Base-by-base conservation (phyloP, 805 yeast genomes). In the Ogataea nakhonphanomensis region DNA sequence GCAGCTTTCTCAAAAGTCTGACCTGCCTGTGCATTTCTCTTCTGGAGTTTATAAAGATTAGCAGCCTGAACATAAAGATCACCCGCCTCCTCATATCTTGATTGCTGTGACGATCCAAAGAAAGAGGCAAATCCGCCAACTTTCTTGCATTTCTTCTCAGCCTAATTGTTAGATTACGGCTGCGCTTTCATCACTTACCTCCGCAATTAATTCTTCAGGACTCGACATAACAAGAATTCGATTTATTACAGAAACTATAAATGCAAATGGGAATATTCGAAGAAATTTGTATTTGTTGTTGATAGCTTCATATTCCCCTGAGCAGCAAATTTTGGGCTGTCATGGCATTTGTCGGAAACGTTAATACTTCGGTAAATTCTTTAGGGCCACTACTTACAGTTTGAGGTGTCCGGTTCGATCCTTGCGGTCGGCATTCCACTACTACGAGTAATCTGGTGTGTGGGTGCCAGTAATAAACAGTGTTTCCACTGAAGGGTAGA, bases 1-100 rank as follows among this genome's bases (percentile, higher is more conserved):
- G 97, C 95, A 1, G 99, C 98, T 54, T 78, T 80, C 45, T 84
- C 81, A 58, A 90, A 91, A 13, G 88, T 80, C 47, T 74, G 68
- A 8, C 98, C 98, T 0, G 98, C 97, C 38, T 72, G 67, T 14
- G 70, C 65, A 49, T 76, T 74, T 57, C 88, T 84, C 55, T 85
- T 86, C 51, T 78, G 80, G 43, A 93, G 65, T 46, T 90, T 76
- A 68, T 80, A 93, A 22, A 78, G 73, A 57, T 91, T 93, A n/a
- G 95, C 99, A 2, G 99, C 99, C 62, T 90, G 95, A 15, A 83
- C 71, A 58, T 81, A 91, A 22, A 87, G 65, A 49, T 93, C 99
- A 3, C 90, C 82, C 3, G 99, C 98, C 49, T 93, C 99, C 59
- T 93, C 99, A 38, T 69, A 76, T 46, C 86, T 74, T 46, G 75